Evolutionary conservation across 108 stramenopile species (phyloP), one percentile per base, ranked within the genome.

Genomic region (Nitzschia palea): DNA sequence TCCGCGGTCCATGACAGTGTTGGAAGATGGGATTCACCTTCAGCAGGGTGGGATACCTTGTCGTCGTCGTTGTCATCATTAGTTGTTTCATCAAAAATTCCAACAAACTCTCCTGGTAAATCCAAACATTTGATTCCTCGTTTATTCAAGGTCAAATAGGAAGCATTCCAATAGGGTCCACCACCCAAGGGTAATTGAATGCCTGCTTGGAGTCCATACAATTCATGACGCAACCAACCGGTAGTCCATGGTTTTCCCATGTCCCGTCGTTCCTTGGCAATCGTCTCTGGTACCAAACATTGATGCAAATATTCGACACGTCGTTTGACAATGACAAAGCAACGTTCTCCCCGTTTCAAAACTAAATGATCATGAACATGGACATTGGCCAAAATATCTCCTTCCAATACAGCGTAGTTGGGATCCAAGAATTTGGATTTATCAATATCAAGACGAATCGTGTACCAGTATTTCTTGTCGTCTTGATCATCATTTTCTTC

Each of bases 401-500:
- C 59, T 42, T 60, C 59, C 23, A 60, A 40, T 3, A 60, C 59
- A 4, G 59, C 59, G 25, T 42, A 60, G 25, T 43, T 40, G 2
- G 59, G 32, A 40, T 60, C 59, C 40, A 60, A 60, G 40, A 60
- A 60, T 60, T 60, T 60, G 35, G 59, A 60, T 60, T 60, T 60
- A 40, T 60, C 59, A 2, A 60, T 40, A 26, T 60, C 59, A 36
- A 60, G 15, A 20, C 4, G 22, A 20, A 48, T 20, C 15, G 9
- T 10, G 47, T 48, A 48, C 47, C 47, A 48, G 22, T 4, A 10
- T 20, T 18, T 4, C 15, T 48, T 18, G 22, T 48, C 47, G 18
- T 48, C 47, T 6, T 40, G 10, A 12, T 40, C 12, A 6, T 40
- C 10, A 6, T 40, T 12, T 40, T 12, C 10, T 40, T 40, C 37